Percentiles rank a stretch among this genome's conserved stretches.
These are phyloP conservation scores for Apodospora peruviana DNA, from an alignment of 495 filamentous ascomycete species.

Conservation along the genomic window DNA sequence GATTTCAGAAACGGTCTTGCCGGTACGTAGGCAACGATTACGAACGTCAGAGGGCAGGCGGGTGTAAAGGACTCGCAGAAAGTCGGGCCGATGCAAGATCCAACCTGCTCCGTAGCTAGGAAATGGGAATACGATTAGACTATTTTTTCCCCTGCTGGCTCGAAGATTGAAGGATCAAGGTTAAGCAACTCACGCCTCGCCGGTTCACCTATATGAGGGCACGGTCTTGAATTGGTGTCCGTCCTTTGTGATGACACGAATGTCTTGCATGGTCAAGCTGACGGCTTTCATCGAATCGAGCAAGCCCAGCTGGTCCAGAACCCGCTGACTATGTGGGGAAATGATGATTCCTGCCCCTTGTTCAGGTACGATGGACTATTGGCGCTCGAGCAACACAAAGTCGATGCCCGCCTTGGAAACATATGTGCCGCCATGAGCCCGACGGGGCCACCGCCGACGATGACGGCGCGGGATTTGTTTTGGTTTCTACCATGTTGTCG, in stretches of 20 bases:
- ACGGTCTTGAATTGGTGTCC: neutral
- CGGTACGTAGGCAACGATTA: constrained; percentile 19
- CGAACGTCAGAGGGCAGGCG: constrained; percentile 27
- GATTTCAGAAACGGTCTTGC: constrained; percentile 28
- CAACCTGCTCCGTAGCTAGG: constrained; percentile 1
- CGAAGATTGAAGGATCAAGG: neutral
- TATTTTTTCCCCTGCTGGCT: neutral
- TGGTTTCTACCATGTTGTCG: no score
- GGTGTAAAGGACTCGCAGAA: constrained; percentile 32
- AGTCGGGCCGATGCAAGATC: constrained; percentile 23
- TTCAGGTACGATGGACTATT: constrained; percentile 20
- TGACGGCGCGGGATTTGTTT: constrained; percentile 42
- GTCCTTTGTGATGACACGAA: neutral
- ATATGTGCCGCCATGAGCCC: constrained; percentile 45
- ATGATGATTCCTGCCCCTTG: constrained; percentile 38
- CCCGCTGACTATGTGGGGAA: constrained; percentile 24
- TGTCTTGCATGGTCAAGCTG: neutral
- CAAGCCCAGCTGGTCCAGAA: constrained; percentile 44
- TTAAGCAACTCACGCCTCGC: neutral
- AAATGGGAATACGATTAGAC: neutral
- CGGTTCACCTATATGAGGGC: neutral
- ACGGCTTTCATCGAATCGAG: no score
- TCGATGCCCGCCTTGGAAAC: constrained; percentile 41
- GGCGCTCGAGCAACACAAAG: constrained; percentile 44
- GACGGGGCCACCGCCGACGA: constrained; percentile 48